Base-by-base conservation (phyloP, 495 filamentous ascomycete genomes). In the Penicillium mononematosum region DNA sequence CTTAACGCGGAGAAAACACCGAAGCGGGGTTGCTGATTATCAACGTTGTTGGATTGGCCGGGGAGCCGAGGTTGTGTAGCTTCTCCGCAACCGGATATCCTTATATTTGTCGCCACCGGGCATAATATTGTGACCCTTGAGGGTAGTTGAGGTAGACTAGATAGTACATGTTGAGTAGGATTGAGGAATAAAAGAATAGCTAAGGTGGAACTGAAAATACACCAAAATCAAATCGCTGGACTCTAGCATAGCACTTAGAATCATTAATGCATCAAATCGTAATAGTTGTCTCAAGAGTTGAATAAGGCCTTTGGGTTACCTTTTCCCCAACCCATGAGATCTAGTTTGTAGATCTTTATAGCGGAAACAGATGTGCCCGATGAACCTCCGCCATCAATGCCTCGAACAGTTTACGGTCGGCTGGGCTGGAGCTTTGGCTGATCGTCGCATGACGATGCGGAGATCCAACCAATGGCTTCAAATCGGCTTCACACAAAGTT, bases 401-500 rank as follows among this genome's bases (percentile, higher is more conserved):
- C 0, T 67, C 58, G 32, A 67, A 64, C n/a, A 66, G 55, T 17
- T 53, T 48, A n/a, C 47, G 57, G 38, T 69, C 66, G 12, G 58
- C 56, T 12, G 45, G 29, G 42, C 31, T 62, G 6, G 61, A 34
- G 11, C 34, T 45, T 38, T 55, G 34, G 29, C 31, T 54, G 39
- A 50, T 32, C 42, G 20, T 17, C 4, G 16, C 19, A 8, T 38
- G 12, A 17, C 53, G 24, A 12, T 50, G 10, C 3, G 54, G 42
- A 24, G 53, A 34, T 14, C 68, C 70, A 8, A 73, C 43, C 31
- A 73, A 48, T 14, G 70, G 71, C 53, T 71, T 70, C 7, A 71
- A 14, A 25, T 75, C 69, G 14, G 67, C 68, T 19, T 76, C 48
- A 49, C 82, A 83, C 1, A 79, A 44, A 0, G 73, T 79, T 3